Evolutionary conservation across 2,329 filamentous ascomycete species (phyloP), one percentile per base, ranked within the genome.

Genomic region (Botrytis galanthina): DNA sequence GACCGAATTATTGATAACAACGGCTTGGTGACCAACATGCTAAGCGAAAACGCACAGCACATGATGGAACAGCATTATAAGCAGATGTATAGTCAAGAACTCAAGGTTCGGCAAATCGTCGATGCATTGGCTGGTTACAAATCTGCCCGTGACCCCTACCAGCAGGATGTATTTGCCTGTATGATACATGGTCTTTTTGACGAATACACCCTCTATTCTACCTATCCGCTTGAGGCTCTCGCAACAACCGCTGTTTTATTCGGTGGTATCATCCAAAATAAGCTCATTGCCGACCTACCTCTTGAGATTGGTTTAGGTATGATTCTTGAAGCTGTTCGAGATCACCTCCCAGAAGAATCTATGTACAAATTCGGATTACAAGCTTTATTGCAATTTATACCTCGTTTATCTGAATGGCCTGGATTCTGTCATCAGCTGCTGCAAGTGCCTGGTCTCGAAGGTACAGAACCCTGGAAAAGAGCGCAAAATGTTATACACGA

Each of bases 361-460:
- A 98, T 99, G 96, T 98, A 96, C 85, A 97, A 98, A 79, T 99
- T 99, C 81, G 96, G 97, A 18, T 87, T 99, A 20, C 96, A 99
- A 81, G 96, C 96, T 26, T 87, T 99, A 74, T 91, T 98, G 81
- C 94, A 98, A 82, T 88, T 98, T 71, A 91, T 94, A 72, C 87
- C 89, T 57, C 90, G 96, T 59, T 89, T 99, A 67, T 87, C 90
- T 7, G 96, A 99, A 80, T 99, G 96, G 96, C 94, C 94, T n/a
- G 93, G 93, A 2, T 97, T 98, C 79, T 98, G 95, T 81, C 91
- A 92, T 75, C 90, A 96, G 75, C 87, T 99, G 9, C 83, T 97
- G 35, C 91, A 93, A 75, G 94, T 97, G 57, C 91, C 92, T 0
- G 92, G 90, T 59, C 87, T 99, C 32, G 92, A 93, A 77, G 92